These are phyloP conservation scores for Kodamaea restingae DNA, from an alignment of 805 yeast genomes.

Conservation along the genomic window DNA sequence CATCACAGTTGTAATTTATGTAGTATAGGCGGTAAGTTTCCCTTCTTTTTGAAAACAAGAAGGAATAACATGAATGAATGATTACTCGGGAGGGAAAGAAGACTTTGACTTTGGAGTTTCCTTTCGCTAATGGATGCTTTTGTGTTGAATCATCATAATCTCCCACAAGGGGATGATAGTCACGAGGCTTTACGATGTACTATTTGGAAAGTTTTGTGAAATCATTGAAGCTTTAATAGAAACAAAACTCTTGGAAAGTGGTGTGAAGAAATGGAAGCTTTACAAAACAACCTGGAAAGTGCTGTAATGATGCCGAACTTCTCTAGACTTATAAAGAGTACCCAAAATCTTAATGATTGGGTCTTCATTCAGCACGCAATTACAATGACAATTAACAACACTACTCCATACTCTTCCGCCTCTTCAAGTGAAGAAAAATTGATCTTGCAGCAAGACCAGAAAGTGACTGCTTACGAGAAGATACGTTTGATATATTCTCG, in stretches of 20 bases:
- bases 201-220: too few relatives aligned
- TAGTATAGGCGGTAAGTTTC: too few relatives aligned
- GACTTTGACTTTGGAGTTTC: neutral
- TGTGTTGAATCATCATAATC: too few relatives aligned
- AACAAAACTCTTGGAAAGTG: too few relatives aligned
- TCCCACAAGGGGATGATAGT: too few relatives aligned
- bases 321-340: neutral
- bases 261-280: too few relatives aligned
- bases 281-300: too few relatives aligned
- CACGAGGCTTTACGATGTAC: too few relatives aligned
- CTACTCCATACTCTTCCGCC: constrained; percentile 1
- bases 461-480: constrained; percentile 23
- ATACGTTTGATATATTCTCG: constrained; percentile 26
- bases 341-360: neutral
- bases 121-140: too few relatives aligned
- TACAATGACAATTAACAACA: constrained; percentile 1
- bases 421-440: constrained; percentile 5
- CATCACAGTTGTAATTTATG: too few relatives aligned
- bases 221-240: too few relatives aligned
- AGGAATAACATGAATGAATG: neutral
- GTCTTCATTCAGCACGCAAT: neutral
- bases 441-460: neutral
- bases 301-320: neutral
- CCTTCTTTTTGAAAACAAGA: neutral
- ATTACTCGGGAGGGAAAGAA: neutral